Evolutionary conservation across 352 stramenopile species (phyloP).

Genomic region (Globisporangium mamillatum): DNA sequence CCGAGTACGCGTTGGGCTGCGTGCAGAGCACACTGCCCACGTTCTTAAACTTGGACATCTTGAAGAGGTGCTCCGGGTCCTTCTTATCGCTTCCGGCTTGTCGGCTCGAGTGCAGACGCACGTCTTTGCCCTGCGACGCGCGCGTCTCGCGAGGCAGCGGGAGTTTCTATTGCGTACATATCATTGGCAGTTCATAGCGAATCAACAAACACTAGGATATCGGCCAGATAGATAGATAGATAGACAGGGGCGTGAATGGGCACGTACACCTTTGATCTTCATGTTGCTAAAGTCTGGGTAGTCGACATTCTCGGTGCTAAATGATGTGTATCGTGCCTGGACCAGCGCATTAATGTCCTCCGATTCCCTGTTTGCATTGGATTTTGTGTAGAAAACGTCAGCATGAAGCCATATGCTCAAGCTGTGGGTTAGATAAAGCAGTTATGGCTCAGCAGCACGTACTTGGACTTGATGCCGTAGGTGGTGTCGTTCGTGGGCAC

Average conservation of each 20-base stretch:
- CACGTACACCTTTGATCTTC: slow-evolving; percentile 74
- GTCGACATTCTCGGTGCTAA: slow-evolving; percentile 59
- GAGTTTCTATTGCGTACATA: slow-evolving; percentile 46
- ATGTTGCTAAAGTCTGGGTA: slow-evolving; percentile 80
- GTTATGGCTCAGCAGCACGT: neutral
- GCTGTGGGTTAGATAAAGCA: neutral
- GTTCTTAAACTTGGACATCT: slow-evolving; percentile 87
- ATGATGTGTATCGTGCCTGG: slow-evolving; percentile 66
- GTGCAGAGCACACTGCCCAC: slow-evolving; percentile 64
- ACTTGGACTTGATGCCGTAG: slow-evolving; percentile 83
- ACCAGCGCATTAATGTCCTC: slow-evolving; percentile 73
- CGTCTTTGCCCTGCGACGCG: slow-evolving; percentile 62
- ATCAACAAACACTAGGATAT: neutral
- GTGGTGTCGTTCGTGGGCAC: slow-evolving; percentile 52
- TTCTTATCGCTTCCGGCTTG: slow-evolving; percentile 20
- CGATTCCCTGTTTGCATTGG: slow-evolving; percentile 35
- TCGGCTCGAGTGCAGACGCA: slow-evolving; percentile 40
- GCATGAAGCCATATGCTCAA: neutral
- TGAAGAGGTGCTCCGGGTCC: slow-evolving; percentile 51
- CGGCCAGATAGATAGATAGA: neutral
- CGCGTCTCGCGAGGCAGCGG: slow-evolving; percentile 71
- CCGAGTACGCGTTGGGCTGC: slow-evolving; percentile 37
- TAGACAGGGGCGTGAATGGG: neutral
- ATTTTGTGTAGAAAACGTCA: neutral
- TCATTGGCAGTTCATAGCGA: too few species aligned